These are phyloP conservation scores for Mortierella sp. DNA, from an alignment of 371 early-diverging fungal genomes.

Conservation along the genomic window DNA sequence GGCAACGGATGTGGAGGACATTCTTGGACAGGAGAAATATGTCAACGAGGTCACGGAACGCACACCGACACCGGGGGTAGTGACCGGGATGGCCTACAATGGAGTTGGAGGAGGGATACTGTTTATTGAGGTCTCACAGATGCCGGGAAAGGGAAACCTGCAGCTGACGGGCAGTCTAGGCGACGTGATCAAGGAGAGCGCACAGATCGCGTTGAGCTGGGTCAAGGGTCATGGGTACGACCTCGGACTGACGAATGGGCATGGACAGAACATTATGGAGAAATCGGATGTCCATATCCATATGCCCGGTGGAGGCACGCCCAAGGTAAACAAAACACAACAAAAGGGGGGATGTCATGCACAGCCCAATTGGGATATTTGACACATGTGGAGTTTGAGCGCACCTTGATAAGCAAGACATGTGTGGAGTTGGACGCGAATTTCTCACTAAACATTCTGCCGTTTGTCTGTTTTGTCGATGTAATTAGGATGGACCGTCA, in stretches of 20 bases:
- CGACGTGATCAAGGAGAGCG: conserved; percentile 91
- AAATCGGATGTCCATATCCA: conserved; percentile 85
- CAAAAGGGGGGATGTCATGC: no score
- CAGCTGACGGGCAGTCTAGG: conserved; percentile 89
- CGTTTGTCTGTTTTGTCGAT: not conserved
- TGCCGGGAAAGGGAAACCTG: conserved; percentile 80
- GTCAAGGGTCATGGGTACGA: conserved; percentile 79
- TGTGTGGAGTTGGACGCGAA: not conserved
- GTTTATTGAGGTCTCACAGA: conserved; percentile 30
- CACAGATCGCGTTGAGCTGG: conserved; percentile 85
- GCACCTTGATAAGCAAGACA: no score
- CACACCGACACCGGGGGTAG: conserved; percentile 23
- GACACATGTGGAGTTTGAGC: no score
- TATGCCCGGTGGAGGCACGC: conserved; percentile 84
- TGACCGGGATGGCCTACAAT: conserved; percentile 75
- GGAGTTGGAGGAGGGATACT: conserved; percentile 63
- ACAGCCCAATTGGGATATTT: no score
- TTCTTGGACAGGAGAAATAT: conserved; percentile 31
- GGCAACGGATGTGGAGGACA: not conserved
- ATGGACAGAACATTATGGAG: conserved; percentile 52
- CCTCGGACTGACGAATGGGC: conserved; percentile 66
- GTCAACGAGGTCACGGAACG: not conserved
- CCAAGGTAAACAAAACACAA: conserved; percentile 63
- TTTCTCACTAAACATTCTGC: not conserved
- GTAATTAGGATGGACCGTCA: conserved; percentile 77